Evolutionary conservation across 495 filamentous ascomycete species (phyloP), one percentile per base, ranked within the genome.

Genomic region (Aspergillus cristatus): DNA sequence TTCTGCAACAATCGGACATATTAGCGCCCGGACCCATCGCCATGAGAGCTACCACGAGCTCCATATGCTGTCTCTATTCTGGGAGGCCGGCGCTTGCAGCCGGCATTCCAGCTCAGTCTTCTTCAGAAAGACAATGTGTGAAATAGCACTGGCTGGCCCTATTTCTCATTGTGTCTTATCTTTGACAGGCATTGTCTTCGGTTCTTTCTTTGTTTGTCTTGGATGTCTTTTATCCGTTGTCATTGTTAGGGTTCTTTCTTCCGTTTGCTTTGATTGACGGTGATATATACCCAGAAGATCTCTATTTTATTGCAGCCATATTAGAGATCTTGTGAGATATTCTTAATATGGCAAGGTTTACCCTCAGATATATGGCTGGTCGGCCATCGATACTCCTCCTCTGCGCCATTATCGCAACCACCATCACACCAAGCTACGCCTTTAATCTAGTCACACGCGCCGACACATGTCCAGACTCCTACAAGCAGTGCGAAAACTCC

Each of bases 401-500:
- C 7, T 28, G 64, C 6, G 39, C 44, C 14, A 14, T 47, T 8
- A 14, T 62, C 12, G 25, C 57, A 32, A 18, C 45, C 6, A 47
- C 37, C 1, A 41, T 63, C 29, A 45, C 48, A 22, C 45, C 62
- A 35, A 57, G 51, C 15, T 44, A 59, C 28, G 53, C 58, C 13
- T 41, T 58, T 4, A 46, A 46, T 18, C 52, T 72, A 6, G 31
- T 62, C 6, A 18, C 50, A 15, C 53, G 66, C 43, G 52, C 51
- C 16, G 42, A 51, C 14, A 62, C 58, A 7, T 81, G 77, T 43
- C 63, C 71, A 1, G 56, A 50, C 18, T 42, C 62, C 18, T 75
- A 70, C 40, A 40, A 47, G 14, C 59, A 58, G 38, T 89, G 84
- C 52, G 56, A 66, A 2, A 52, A 60, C 15, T 34, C 62, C 6